These are phyloP conservation scores for Leucoagaricus sp. DNA, from an alignment of 1,284 basidiomycete species.

Conservation along the genomic window DNA sequence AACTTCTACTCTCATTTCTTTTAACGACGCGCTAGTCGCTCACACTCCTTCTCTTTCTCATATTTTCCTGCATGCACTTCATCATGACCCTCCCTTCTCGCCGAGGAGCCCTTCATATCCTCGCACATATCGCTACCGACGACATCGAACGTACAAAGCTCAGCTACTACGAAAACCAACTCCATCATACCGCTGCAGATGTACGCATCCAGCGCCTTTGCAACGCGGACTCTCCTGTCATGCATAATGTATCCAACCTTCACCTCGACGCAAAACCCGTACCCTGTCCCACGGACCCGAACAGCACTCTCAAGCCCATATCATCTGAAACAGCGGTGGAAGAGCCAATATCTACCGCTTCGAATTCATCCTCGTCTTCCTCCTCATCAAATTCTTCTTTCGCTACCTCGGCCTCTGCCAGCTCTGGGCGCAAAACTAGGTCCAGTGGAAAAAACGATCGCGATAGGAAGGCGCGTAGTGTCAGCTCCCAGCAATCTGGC, in stretches of 20 bases:
- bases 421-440: conserved; percentile 18
- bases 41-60: conserved; percentile 22
- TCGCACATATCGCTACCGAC: conserved; percentile 39
- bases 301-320: conserved; percentile 5
- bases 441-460: conserved; percentile 14
- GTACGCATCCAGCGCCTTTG: conserved; percentile 18
- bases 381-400: conserved; percentile 9
- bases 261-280: conserved; percentile 25
- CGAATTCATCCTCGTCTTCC: conserved; percentile 16
- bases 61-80: conserved; percentile 26
- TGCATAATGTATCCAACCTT: conserved; percentile 18
- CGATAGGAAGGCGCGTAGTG: conserved; percentile 21
- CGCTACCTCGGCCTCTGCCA: conserved; percentile 20
- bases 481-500: conserved; percentile 21
- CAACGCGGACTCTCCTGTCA: conserved; percentile 3
- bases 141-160: conserved; percentile 21
- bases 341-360: conserved; percentile 21
- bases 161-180: background rate
- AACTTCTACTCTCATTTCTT: conserved; percentile 20
- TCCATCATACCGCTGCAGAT: conserved; percentile 11
- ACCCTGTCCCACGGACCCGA: conserved; percentile 17
- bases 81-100: conserved; percentile 28
- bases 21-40: conserved; percentile 34
- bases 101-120: conserved; percentile 38
- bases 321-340: conserved; percentile 6